phyloP scores from a whole-genome alignment of 768 basidiomycete genomes.

The Rhizopogon vesiculosus region DNA sequence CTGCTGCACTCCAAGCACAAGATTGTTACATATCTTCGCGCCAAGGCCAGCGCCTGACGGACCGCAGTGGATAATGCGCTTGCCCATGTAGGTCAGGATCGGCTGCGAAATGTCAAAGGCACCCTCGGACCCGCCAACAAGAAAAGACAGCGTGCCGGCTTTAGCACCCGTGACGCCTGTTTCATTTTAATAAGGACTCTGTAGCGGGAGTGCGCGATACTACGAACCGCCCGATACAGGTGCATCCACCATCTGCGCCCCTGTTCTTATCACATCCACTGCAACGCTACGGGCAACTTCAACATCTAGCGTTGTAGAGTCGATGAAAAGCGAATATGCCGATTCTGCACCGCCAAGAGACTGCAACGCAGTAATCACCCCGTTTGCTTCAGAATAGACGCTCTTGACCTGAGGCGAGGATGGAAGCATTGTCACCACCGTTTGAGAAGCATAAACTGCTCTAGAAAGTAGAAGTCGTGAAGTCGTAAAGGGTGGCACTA shows the following conservation, averaged over 20 bases:
- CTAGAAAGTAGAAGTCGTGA: constrained; percentile 30
- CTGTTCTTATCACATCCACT: constrained; percentile 40
- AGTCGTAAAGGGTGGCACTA: constrained; percentile 7
- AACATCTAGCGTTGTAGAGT: constrained; percentile 90
- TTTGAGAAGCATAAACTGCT: constrained; percentile 57
- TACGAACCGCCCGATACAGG: constrained; percentile 87
- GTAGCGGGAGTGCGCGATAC: not conserved
- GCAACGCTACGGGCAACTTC: constrained; percentile 67
- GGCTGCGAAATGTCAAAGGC: constrained; percentile 57
- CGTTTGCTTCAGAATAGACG: constrained; percentile 62
- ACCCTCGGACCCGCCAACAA: constrained; percentile 73
- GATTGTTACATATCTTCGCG: constrained; percentile 91
- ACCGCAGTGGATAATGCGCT: constrained; percentile 79
- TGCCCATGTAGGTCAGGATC: constrained; percentile 71
- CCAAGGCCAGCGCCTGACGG: constrained; percentile 76
- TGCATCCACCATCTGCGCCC: constrained; percentile 84
- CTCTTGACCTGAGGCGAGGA: constrained; percentile 82
- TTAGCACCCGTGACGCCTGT: constrained; percentile 82
- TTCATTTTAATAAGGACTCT: not conserved
- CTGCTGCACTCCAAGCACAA: constrained; percentile 74
- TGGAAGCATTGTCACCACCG: constrained; percentile 87
- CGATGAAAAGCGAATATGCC: constrained; percentile 64
- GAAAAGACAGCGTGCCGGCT: constrained; percentile 85
- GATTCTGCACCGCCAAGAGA: constrained; percentile 35
- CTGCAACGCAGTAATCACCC: constrained; percentile 61